Evolutionary conservation across 306 rosid genomes (phyloP).

Genomic region (Lathyrus oleraceus): DNA sequence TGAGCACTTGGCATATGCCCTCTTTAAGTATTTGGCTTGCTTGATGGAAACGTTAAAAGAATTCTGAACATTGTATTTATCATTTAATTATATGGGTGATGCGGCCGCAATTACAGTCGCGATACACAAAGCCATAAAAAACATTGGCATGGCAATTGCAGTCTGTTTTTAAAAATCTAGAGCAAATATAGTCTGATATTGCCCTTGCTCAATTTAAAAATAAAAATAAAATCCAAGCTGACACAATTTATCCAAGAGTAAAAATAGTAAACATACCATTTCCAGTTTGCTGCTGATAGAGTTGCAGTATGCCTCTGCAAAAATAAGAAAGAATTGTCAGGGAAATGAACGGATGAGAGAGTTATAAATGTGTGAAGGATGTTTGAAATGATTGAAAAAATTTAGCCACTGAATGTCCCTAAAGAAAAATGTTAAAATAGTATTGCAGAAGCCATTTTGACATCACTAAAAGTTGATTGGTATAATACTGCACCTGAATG

Average conservation of each 20-base stretch:
- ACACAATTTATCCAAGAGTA: slow-evolving; percentile 9
- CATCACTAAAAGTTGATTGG: slow-evolving; percentile 12
- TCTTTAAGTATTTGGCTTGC: not conserved
- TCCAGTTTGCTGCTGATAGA: slow-evolving; percentile 79
- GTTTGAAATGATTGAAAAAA: slow-evolving; percentile 24
- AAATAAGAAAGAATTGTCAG: slow-evolving; percentile 39
- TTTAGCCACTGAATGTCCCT: slow-evolving; percentile 4
- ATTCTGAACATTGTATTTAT: not conserved
- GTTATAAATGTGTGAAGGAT: slow-evolving; percentile 4
- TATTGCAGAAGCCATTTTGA: slow-evolving; percentile 20
- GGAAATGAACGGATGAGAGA: not conserved
- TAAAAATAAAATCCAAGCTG: slow-evolving; percentile 2
- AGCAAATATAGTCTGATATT: slow-evolving; percentile 3
- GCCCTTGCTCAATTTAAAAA: not conserved
- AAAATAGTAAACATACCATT: slow-evolving; percentile 55
- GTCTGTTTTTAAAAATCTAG: not conserved
- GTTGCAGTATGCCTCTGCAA: slow-evolving; percentile 73
- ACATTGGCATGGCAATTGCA: not conserved
- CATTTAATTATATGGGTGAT: not conserved
- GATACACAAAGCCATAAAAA: not conserved
- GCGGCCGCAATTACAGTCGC: not conserved
- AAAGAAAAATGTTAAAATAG: not conserved
- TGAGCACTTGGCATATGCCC: not conserved
- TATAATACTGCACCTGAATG: slow-evolving; percentile 17
- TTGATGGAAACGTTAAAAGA: not conserved